These are phyloP conservation scores for Sporisorium iseilematis-ciliati DNA, from an alignment of 1,284 basidiomycete genomes.

Conservation along the genomic window DNA sequence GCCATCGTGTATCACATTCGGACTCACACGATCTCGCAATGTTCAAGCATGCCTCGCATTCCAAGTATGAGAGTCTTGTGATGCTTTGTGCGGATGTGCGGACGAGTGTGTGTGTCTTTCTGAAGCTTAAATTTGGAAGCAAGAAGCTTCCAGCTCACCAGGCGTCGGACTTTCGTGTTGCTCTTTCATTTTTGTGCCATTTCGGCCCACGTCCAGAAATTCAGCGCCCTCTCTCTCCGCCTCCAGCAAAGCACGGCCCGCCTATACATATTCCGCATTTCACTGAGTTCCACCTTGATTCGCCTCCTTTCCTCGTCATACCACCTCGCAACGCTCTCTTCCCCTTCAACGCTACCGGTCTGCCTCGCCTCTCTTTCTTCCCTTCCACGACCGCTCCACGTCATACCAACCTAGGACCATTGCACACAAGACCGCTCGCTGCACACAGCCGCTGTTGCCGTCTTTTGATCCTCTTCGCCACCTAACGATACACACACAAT, in stretches of 20 bases:
- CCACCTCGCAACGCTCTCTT: neutral
- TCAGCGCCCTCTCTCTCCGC: neutral
- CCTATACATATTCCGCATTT: conserved; percentile 18
- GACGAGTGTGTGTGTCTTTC: neutral
- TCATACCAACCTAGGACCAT: neutral
- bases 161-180: conserved; percentile 24
- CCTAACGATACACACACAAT: conserved; percentile 13
- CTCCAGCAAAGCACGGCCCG: conserved; percentile 34
- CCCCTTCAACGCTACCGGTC: neutral
- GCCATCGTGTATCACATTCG: too few relatives aligned
- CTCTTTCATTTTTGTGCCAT: neutral
- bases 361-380: conserved; percentile 5
- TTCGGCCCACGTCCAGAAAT: conserved; percentile 1
- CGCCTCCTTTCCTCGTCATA: neutral
- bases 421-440: neutral
- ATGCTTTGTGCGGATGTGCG: neutral
- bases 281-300: neutral
- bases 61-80: neutral
- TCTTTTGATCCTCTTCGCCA: neutral
- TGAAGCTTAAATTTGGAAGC: neutral
- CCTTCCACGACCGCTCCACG: conserved; percentile 8
- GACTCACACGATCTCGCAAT: neutral
- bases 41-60: neutral
- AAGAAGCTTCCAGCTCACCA: conserved; percentile 43
- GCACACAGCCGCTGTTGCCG: neutral